Evolutionary conservation across 257 asterid species (phyloP).

Genomic region (Solanum lignicaule): DNA sequence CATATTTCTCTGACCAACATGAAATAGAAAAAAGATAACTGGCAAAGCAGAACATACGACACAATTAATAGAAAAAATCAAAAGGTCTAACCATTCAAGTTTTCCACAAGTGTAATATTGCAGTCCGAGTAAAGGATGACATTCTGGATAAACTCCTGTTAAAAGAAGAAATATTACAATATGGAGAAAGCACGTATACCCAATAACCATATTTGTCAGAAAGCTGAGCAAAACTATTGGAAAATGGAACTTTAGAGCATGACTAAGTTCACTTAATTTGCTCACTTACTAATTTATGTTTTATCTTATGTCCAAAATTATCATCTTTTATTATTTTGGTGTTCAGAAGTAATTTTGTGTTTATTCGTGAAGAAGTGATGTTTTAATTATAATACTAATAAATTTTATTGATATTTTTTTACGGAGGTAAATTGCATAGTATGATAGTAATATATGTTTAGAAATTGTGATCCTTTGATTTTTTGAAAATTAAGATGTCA

Average conservation of each 20-base stretch:
- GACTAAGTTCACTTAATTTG: not conserved
- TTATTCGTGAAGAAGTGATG: not conserved
- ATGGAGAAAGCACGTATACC: not conserved
- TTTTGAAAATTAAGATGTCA: not conserved
- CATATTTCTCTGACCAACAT: not conserved
- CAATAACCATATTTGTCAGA: not conserved
- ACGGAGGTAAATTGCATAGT: not conserved
- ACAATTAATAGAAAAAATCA: not conserved
- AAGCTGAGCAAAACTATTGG: not conserved
- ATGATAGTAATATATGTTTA: not conserved
- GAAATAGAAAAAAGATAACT: not conserved
- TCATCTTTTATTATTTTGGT: not conserved
- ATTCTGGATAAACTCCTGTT: slow-evolving; percentile 66
- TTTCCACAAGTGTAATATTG: slow-evolving; percentile 80
- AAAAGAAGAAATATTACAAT: not conserved
- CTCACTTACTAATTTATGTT: not conserved
- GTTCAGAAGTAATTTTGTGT: not conserved
- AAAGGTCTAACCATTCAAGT: slow-evolving; percentile 75
- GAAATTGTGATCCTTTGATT: not conserved
- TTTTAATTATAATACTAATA: not conserved
- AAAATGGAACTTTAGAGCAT: not conserved
- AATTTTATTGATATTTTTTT: too few species aligned
- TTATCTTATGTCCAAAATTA: not conserved
- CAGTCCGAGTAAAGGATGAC: slow-evolving; percentile 83
- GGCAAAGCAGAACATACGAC: not conserved